Conservation (phyloP, 345 rosid genomes). For the Leavenworthia alabamica region DNA sequence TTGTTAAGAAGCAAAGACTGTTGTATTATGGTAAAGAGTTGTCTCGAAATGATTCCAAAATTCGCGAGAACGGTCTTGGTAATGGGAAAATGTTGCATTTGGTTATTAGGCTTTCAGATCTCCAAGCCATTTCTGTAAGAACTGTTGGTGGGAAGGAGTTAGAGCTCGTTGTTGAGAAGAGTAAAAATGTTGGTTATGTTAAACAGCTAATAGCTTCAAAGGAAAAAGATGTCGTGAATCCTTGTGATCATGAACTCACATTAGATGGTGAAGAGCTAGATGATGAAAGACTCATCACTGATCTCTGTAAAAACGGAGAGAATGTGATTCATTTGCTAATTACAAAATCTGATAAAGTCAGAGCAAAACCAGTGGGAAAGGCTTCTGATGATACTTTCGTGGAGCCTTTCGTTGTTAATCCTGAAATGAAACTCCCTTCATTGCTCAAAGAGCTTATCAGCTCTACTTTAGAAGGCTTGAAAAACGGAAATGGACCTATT, state of each 20-base stretch:
- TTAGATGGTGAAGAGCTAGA: constrained; percentile 75
- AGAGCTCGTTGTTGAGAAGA: constrained; percentile 52
- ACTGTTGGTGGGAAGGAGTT: constrained; percentile 61
- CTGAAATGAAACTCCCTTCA: constrained; percentile 35
- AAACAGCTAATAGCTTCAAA: constrained; percentile 60
- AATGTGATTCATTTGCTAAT: constrained; percentile 55
- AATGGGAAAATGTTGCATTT: no score
- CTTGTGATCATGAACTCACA: constrained; percentile 52
- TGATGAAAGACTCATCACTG: constrained; percentile 64
- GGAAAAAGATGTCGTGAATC: constrained; percentile 37
- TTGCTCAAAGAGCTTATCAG: constrained; percentile 47
- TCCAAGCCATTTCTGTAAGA: constrained; percentile 51
- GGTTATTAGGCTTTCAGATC: no score
- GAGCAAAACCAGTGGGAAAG: constrained; percentile 43
- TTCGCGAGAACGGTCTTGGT: constrained; percentile 49
- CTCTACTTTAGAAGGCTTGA: constrained; percentile 59
- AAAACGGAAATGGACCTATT: constrained; percentile 55
- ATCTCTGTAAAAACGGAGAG: constrained; percentile 49
- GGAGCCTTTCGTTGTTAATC: constrained; percentile 52
- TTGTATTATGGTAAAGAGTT: constrained; percentile 56
- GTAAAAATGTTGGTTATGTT: constrained; percentile 64
- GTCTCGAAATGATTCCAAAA: constrained; percentile 42
- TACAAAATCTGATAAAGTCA: constrained; percentile 50
- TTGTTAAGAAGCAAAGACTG: constrained; percentile 61
- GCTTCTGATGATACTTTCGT: constrained; percentile 45